phyloP scores from a whole-genome alignment of 2,329 filamentous ascomycete genomes.

The Penicillium decumbens region DNA sequence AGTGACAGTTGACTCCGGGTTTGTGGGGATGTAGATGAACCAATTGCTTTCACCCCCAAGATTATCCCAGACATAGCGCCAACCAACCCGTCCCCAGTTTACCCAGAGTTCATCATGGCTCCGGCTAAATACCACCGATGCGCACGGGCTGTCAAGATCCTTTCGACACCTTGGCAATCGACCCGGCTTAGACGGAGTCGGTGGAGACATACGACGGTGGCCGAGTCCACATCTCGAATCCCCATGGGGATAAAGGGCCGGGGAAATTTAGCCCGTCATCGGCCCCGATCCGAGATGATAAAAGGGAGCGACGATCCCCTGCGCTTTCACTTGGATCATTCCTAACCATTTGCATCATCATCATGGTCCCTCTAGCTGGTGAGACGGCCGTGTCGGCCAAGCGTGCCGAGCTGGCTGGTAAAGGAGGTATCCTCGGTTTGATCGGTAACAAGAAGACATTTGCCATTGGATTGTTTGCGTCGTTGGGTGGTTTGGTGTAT shows the following conservation, averaged over 20 bases:
- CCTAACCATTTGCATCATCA: constrained; percentile 2
- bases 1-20: background rate
- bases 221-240: background rate
- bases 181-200: background rate
- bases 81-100: background rate
- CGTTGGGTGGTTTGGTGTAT: constrained; percentile 53
- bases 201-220: background rate
- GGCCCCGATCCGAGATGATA: background rate
- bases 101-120: background rate
- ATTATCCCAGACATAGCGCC: no score
- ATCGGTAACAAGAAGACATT: constrained; percentile 53
- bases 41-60: background rate
- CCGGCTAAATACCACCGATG: background rate
- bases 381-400: constrained; percentile 30
- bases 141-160: background rate
- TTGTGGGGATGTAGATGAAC: background rate
- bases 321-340: background rate
- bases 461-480: constrained; percentile 52
- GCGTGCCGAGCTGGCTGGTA: constrained; percentile 33
- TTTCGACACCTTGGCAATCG: background rate
- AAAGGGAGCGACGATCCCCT: constrained; percentile 4
- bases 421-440: constrained; percentile 48
- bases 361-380: constrained; percentile 13
- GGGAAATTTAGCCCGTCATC: background rate
- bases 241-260: constrained; percentile 11